Evolutionary conservation across 306 rosid genomes (phyloP), one percentile per base, ranked within the genome.

Genomic region (Adenanthera pavonina): DNA sequence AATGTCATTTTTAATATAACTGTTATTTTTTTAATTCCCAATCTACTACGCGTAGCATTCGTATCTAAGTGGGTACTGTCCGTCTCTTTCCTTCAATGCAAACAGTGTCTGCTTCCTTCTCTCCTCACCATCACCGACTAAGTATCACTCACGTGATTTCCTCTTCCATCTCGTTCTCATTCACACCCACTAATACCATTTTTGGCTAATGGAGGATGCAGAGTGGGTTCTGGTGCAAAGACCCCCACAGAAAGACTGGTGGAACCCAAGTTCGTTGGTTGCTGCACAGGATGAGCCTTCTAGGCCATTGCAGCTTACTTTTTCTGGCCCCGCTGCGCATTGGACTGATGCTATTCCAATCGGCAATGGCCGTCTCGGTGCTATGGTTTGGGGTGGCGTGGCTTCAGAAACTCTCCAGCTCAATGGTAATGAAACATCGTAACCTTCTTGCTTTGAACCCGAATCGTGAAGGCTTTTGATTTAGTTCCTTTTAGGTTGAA

Each of bases 361-460:
- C 61, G 98, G 97, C 13, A 95, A 95, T 90, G 98, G 98, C 43
- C 87, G 94, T 44, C 97, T 95, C 33, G 98, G 98, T 14, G 97
- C 95, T 61, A 92, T 95, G 97, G 84, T 95, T 30, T 95, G 97
- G 95, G 98, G 98, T 72, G 97, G 91, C 10, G 97, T 95, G 0
- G 84, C 85, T 0, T 72, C 91, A 0, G 98, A 95, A 72, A 64
- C 86, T 87, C 92, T 95, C 48, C 98, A 91, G 87, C 97, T 95
- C 80, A 95, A 90, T 85, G 98, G 98, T 94, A 81, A 74, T 62
- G 9, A 13, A 30, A 48, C n/a, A 38, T 65, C 25, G 19, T 8
- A 0, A 30, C 20, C 47, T 52, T 52, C 2, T 71, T 80, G 65
- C 48, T 57, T 56, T 56, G 34, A 57, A 20, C 64, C 70, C 75